Evolutionary conservation across 2,329 filamentous ascomycete genomes (phyloP), one percentile per base, ranked within the genome.

Genomic region (Fusarium tupiense): DNA sequence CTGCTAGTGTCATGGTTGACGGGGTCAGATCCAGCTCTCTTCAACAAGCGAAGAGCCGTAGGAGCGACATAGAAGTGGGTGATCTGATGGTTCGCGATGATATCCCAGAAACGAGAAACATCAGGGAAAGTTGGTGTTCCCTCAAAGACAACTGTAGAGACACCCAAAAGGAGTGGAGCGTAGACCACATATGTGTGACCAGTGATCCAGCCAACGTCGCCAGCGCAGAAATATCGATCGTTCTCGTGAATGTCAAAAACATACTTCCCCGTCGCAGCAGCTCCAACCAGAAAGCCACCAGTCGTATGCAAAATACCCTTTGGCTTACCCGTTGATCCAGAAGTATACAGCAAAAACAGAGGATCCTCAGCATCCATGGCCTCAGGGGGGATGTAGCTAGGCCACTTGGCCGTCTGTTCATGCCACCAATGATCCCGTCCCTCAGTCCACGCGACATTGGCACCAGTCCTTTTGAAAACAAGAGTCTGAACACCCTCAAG

Each of bases 221-320:
- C 95, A 81, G 94, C 95, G 77, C 95, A 98, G 88, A 98, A 98
- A 87, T 95, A 97, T 66, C 89, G 89, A 82, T 98, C 95, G 57
- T 91, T 89, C 74, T 94, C 91, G 81, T 98, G 95, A 71, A 98
- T 96, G 82, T 98, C 95, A 81, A 98, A 98, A 61, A 98, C 95
- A 82, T 98, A 98, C 85, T 98, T 98, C 82, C 94, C 95, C 8
- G 95, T 98, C 71, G 91, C 88, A 8, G 95, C 95, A 43, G 95
- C 95, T 59, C 95, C 95, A 14, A 97, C 85, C 14, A 98, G 89
- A 82, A 97, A 98, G 41, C 95, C 95, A 71, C 87, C 95, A 24
- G 95, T 98, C 6, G 94, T 96, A 87, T 98, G 95, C 93, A 98
- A 92, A 53, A 98, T 92, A 83, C 95, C 95, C 89, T 98, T 98